Conservation (phyloP, 495 filamentous ascomycete species). For the Penicillium desertorum region DNA sequence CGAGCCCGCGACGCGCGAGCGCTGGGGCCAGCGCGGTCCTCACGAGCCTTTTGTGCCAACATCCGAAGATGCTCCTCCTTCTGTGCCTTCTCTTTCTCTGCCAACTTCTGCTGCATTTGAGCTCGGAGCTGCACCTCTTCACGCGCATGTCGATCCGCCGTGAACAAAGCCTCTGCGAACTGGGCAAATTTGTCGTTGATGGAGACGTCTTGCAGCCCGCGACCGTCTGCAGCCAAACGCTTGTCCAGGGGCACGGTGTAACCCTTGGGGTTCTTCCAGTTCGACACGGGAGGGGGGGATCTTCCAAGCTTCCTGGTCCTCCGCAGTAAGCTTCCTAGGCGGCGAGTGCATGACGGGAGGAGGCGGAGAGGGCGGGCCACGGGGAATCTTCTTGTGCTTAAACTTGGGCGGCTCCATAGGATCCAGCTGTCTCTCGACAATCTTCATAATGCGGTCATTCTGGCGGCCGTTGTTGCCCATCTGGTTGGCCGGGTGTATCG, state of each 20-base stretch:
- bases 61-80: conserved; percentile 91
- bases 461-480: conserved; percentile 89
- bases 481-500: conserved; percentile 92
- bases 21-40: conserved; percentile 62
- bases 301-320: conserved; percentile 95
- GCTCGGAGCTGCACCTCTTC: conserved; percentile 93
- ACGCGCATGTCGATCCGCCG: conserved; percentile 89
- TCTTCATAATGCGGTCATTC: conserved; percentile 97
- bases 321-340: conserved; percentile 90
- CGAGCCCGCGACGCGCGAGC: conserved; percentile 51
- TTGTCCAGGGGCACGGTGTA: conserved; percentile 97
- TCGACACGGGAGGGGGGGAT: conserved; percentile 90
- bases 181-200: conserved; percentile 99
- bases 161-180: conserved; percentile 91
- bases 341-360: conserved; percentile 95
- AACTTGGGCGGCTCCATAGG: conserved; percentile 99
- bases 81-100: conserved; percentile 91
- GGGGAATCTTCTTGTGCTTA: conserved; percentile 96
- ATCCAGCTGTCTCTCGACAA: conserved; percentile 90
- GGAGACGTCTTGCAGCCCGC: conserved; percentile 87
- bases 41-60: conserved; percentile 87
- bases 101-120: conserved; percentile 92
- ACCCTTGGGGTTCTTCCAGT: conserved; percentile 99
- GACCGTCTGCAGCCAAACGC: conserved; percentile 91
- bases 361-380: conserved; percentile 89